phyloP scores from a whole-genome alignment of 805 yeast species.

The Nakazawaea populi region DNA sequence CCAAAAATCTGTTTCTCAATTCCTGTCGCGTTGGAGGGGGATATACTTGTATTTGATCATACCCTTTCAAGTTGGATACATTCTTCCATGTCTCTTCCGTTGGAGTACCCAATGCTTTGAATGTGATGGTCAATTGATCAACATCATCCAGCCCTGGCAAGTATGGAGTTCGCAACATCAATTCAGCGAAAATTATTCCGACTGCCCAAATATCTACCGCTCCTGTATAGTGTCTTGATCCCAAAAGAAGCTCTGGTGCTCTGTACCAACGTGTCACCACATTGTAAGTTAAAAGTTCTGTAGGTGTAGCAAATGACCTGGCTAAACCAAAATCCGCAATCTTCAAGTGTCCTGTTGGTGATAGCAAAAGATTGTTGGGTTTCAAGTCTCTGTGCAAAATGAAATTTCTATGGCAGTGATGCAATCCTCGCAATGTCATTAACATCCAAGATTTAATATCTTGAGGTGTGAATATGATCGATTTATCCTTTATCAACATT shows the following conservation, averaged over 20 bases:
- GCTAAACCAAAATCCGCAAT: conserved; percentile 98
- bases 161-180: conserved; percentile 93
- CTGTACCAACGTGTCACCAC: conserved; percentile 98
- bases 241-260: conserved; percentile 89
- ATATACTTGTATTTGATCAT: conserved; percentile 65
- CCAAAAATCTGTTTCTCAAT: conserved; percentile 75
- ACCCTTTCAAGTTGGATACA: conserved; percentile 72
- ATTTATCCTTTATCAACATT: conserved; percentile 75
- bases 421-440: conserved; percentile 91
- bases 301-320: conserved; percentile 71
- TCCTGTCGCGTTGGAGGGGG: conserved; percentile 83
- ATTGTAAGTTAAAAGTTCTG: conserved; percentile 77
- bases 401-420: conserved; percentile 90
- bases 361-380: conserved; percentile 82
- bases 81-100: conserved; percentile 90
- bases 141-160: conserved; percentile 87
- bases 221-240: conserved; percentile 82
- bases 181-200: conserved; percentile 92
- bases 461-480: conserved; percentile 71
- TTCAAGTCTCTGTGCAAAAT: conserved; percentile 90
- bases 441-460: conserved; percentile 91
- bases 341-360: conserved; percentile 84
- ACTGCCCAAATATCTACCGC: conserved; percentile 96
- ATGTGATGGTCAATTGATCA: conserved; percentile 90
- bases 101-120: conserved; percentile 94